Percentiles rank a stretch among this genome's conserved stretches.
These are phyloP conservation scores for Trichoderma sp. DNA, from an alignment of 2,329 filamentous ascomycete species.

Conservation along the genomic window DNA sequence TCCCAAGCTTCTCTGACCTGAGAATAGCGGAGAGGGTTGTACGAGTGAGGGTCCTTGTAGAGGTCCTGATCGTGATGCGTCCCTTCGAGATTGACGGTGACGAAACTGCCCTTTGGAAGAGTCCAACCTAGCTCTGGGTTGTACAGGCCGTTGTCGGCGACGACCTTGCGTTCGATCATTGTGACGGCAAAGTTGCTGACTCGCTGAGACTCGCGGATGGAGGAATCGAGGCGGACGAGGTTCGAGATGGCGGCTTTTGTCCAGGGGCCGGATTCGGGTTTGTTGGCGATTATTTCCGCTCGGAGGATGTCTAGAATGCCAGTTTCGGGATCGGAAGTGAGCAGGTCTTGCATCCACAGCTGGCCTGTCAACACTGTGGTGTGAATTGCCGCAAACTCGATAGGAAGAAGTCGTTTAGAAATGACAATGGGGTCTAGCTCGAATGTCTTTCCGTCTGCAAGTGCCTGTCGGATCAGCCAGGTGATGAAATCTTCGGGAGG, in stretches of 20 bases:
- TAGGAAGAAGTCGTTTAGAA: constrained; percentile 53
- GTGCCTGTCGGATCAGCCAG: constrained; percentile 57
- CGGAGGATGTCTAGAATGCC: constrained; percentile 42
- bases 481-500: constrained; percentile 59
- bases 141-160: constrained; percentile 45
- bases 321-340: constrained; percentile 40
- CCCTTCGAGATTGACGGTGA: constrained; percentile 47
- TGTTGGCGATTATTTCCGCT: constrained; percentile 41
- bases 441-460: constrained; percentile 41
- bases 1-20: constrained; percentile 43
- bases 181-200: constrained; percentile 49
- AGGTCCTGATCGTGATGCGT: constrained; percentile 50
- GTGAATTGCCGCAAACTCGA: constrained; percentile 62
- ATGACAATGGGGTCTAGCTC: constrained; percentile 52
- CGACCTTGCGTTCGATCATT: constrained; percentile 49
- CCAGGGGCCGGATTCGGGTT: constrained; percentile 42
- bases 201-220: constrained; percentile 55
- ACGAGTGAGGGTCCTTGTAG: constrained; percentile 44
- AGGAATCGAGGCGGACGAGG: constrained; percentile 51
- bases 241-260: constrained; percentile 46
- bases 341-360: constrained; percentile 49
- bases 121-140: constrained; percentile 37
- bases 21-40: constrained; percentile 53
- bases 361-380: constrained; percentile 56
- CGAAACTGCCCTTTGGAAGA: constrained; percentile 43